These are phyloP conservation scores for Fomitopsis betulina DNA, from an alignment of 1,284 basidiomycete genomes.

Conservation along the genomic window DNA sequence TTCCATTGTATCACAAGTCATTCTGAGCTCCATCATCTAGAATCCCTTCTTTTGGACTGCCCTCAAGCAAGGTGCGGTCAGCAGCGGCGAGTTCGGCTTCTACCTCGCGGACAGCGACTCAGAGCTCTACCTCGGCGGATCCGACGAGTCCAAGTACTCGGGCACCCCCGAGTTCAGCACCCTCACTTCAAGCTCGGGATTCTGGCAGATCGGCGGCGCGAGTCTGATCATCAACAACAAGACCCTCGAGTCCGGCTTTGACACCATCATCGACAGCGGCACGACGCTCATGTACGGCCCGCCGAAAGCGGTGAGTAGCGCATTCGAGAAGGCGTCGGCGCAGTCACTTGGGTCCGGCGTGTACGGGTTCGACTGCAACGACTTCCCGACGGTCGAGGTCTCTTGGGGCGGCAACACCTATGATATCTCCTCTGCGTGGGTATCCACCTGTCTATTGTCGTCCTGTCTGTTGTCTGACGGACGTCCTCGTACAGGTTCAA, in stretches of 20 bases:
- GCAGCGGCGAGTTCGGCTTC: constrained; percentile 47
- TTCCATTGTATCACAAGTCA: not conserved
- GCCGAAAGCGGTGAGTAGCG: constrained; percentile 31
- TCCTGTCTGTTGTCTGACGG: not conserved
- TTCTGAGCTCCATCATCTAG: not conserved
- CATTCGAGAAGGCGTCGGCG: constrained; percentile 41
- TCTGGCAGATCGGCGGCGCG: constrained; percentile 38
- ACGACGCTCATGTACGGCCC: constrained; percentile 48
- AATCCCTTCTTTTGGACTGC: constrained; percentile 43
- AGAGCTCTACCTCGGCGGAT: constrained; percentile 57
- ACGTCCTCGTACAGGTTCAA: constrained; percentile 17
- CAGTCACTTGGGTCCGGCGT: constrained; percentile 27
- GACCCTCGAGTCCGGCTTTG: constrained; percentile 20
- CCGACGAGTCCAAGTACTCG: constrained; percentile 34
- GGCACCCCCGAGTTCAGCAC: constrained; percentile 25
- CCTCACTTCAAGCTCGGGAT: constrained; percentile 13
- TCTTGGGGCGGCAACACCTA: constrained; percentile 37
- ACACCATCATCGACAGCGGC: constrained; percentile 27
- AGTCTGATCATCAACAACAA: constrained; percentile 26
- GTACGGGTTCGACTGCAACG: constrained; percentile 37
- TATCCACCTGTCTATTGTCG: not conserved
- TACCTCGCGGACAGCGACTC: constrained; percentile 40
- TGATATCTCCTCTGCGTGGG: constrained; percentile 24
- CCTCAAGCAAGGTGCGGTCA: constrained; percentile 31
- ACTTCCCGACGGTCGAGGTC: constrained; percentile 32